These are phyloP conservation scores for Agaricus sinodeliciosus DNA, from an alignment of 768 basidiomycete species.

Conservation along the genomic window DNA sequence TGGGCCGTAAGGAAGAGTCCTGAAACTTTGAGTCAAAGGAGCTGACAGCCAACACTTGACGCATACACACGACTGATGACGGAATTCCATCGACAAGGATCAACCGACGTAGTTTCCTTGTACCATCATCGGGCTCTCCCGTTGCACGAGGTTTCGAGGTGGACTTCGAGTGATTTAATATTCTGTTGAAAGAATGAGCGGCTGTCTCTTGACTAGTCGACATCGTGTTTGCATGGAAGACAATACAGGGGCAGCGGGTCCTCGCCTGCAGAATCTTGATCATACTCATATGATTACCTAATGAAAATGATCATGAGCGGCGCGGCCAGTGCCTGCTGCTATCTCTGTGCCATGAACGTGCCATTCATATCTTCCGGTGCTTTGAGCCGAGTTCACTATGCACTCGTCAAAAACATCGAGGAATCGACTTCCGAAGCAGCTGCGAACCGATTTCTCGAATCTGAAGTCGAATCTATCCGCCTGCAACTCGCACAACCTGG, in stretches of 20 bases:
- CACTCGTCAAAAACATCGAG: constrained; percentile 70
- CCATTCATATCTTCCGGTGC: constrained; percentile 78
- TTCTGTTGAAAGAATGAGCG: constrained; percentile 76
- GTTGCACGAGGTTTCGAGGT: constrained; percentile 58
- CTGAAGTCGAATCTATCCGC: constrained; percentile 55
- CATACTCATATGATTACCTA: background rate
- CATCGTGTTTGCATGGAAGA: constrained; percentile 6
- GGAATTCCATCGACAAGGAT: constrained; percentile 92
- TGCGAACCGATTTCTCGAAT: constrained; percentile 53
- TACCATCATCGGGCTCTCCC: constrained; percentile 63
- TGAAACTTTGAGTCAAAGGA: constrained; percentile 19
- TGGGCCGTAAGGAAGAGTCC: constrained; percentile 82
- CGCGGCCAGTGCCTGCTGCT: no score
- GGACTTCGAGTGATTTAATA: constrained; percentile 63
- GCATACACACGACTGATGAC: constrained; percentile 53
- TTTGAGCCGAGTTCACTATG: constrained; percentile 66
- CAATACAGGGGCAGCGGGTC: background rate
- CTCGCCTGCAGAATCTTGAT: background rate
- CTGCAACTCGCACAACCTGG: constrained; percentile 41
- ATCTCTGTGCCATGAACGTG: constrained; percentile 48
- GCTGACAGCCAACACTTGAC: background rate
- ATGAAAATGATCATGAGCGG: background rate
- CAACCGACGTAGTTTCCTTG: constrained; percentile 80
- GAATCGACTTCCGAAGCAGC: constrained; percentile 45
- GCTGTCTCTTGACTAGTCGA: constrained; percentile 23